phyloP scores from a whole-genome alignment of 2,329 filamentous ascomycete species.

The Diaporthe ilicicola region DNA sequence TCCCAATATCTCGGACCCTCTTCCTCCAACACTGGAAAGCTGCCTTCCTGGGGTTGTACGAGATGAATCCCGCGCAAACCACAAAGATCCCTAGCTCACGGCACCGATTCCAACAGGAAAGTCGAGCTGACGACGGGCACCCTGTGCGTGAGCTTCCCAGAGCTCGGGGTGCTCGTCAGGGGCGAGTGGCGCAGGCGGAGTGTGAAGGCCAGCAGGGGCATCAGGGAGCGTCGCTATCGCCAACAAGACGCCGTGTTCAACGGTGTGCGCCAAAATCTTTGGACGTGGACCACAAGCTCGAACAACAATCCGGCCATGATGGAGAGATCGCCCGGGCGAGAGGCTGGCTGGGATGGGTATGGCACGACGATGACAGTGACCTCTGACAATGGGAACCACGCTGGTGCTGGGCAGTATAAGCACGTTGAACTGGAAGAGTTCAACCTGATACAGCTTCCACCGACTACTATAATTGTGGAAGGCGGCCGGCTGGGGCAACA shows the following conservation, averaged over 20 bases:
- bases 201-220: neutral
- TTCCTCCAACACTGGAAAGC: neutral
- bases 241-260: neutral
- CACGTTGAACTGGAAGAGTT: neutral
- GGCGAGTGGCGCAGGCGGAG: neutral
- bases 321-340: no score
- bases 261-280: neutral
- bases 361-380: neutral
- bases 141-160: conserved; percentile 18
- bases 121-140: conserved; percentile 9
- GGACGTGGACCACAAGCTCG: neutral
- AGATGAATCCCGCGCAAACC: neutral
- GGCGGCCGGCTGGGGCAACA: neutral
- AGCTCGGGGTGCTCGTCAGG: neutral
- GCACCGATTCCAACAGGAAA: neutral
- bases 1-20: neutral
- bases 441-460: neutral
- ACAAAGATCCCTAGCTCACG: neutral
- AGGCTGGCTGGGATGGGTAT: no score
- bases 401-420: neutral
- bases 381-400: neutral
- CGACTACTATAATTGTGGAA: neutral
- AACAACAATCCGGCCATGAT: no score
- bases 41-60: neutral
- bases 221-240: conserved; percentile 6